A percentile compares a stretch with the other conserved stretches of the same genome.
Evolutionary conservation across 306 rosid species (phyloP).

Genomic region (Castanopsis chinensis): DNA sequence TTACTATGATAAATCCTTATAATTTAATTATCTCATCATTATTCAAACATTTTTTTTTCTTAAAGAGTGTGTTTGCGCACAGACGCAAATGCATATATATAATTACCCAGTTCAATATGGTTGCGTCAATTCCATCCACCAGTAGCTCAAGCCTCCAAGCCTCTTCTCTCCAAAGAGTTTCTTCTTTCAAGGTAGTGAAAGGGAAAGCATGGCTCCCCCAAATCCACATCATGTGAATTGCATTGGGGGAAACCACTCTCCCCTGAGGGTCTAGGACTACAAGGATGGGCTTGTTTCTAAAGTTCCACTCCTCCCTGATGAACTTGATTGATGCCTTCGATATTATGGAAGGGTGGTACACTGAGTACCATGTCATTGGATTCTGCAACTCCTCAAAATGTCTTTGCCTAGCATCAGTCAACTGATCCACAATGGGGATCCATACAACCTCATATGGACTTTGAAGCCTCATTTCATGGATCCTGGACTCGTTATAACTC

Average conservation of each 20-base stretch:
- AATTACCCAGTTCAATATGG: constrained; percentile 56
- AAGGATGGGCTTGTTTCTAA: constrained; percentile 54
- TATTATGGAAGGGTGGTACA: constrained; percentile 50
- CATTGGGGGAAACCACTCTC: constrained; percentile 57
- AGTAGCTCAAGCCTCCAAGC: constrained; percentile 57
- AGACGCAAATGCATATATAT: constrained; percentile 10
- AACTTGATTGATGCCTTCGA: constrained; percentile 44
- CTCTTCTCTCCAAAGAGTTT: constrained; percentile 64
- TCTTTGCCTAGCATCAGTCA: constrained; percentile 32
- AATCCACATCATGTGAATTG: constrained; percentile 78
- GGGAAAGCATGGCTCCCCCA: constrained; percentile 72
- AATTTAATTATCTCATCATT: too few relatives aligned
- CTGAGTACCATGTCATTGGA: constrained; percentile 55
- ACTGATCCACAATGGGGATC: constrained; percentile 53
- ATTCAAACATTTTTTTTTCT: too few relatives aligned
- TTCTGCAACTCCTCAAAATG: constrained; percentile 34
- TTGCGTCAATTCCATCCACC: constrained; percentile 51
- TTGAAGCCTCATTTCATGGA: constrained; percentile 32
- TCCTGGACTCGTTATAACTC: constrained; percentile 53
- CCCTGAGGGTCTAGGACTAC: constrained; percentile 70
- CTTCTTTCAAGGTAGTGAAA: constrained; percentile 55
- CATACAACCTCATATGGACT: constrained; percentile 54
- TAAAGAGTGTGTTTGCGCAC: too few relatives aligned
- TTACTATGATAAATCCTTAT: too few relatives aligned
- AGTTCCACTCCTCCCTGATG: constrained; percentile 54